These are phyloP conservation scores for Schoenoplectus triqueter DNA, from an alignment of 202 grass and related monocot species.

Conservation along the genomic window DNA sequence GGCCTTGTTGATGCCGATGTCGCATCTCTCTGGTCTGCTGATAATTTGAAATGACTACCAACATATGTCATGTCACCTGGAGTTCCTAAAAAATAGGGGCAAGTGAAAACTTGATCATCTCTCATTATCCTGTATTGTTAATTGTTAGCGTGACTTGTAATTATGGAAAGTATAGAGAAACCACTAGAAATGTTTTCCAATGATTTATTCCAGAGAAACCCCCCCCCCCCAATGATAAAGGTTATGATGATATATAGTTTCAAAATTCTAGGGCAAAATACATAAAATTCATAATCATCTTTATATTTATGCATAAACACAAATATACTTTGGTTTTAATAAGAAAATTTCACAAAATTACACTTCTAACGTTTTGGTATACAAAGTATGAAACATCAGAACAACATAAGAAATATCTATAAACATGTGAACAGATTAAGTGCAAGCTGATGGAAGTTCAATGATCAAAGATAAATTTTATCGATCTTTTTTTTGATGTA, in stretches of 20 bases:
- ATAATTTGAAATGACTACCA: slow-evolving; percentile 62
- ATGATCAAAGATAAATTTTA: not conserved
- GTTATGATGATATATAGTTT: not conserved
- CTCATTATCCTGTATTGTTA: slow-evolving; percentile 11
- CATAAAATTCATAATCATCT: not conserved
- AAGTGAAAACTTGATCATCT: slow-evolving; percentile 14
- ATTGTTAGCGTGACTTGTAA: slow-evolving; percentile 1
- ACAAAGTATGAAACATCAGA: not conserved
- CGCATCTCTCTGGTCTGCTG: slow-evolving; percentile 51
- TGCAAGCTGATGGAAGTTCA: not conserved
- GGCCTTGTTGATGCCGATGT: slow-evolving; percentile 47
- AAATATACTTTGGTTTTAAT: not conserved
- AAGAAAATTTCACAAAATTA: not conserved
- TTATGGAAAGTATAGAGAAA: not conserved
- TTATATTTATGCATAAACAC: not conserved
- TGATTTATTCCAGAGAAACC: not conserved
- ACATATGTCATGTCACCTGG: slow-evolving; percentile 65
- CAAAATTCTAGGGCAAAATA: not conserved
- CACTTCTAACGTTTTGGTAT: not conserved
- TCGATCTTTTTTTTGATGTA: too few relatives aligned
- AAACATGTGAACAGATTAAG: not conserved
- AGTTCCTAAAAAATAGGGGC: slow-evolving; percentile 42
- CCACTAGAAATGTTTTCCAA: not conserved
- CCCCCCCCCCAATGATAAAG: not conserved
- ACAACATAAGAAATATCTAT: slow-evolving; percentile 1